Evolutionary conservation across 495 filamentous ascomycete species (phyloP).

Genomic region (Daldinia grandis): DNA sequence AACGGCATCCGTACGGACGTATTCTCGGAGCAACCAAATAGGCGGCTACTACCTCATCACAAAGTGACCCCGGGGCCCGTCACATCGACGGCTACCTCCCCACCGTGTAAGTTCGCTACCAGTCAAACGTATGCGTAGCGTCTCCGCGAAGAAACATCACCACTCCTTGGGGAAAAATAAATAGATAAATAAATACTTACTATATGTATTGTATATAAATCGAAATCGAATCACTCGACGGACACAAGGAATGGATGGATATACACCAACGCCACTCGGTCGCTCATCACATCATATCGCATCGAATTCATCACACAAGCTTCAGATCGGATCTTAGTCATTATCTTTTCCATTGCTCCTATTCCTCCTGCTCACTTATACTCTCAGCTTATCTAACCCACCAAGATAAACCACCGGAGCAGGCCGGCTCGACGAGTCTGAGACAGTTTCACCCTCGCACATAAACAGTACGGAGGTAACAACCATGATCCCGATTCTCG

Average conservation of each 20-base stretch:
- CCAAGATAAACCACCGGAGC: background rate
- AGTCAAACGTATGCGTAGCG: background rate
- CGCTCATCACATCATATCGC: background rate
- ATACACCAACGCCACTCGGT: background rate
- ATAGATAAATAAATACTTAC: too few relatives aligned
- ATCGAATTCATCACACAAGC: background rate
- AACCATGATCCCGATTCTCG: constrained; percentile 5
- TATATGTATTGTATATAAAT: too few relatives aligned
- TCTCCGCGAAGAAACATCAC: background rate
- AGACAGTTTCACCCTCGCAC: constrained; percentile 5
- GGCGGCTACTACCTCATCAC: background rate
- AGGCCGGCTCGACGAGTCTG: background rate
- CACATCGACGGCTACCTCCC: background rate
- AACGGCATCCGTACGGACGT: background rate
- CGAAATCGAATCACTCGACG: background rate
- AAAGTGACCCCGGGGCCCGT: background rate
- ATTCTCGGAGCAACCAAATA: background rate
- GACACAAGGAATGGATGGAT: background rate
- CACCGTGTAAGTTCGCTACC: background rate
- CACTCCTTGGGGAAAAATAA: too few relatives aligned
- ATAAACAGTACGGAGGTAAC: background rate
- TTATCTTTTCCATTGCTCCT: background rate
- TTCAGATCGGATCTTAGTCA: background rate
- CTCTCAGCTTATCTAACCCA: background rate
- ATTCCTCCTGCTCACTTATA: background rate